Evolutionary conservation across 1,284 basidiomycete genomes (phyloP).

Genomic region (Ustilago cynodontis): DNA sequence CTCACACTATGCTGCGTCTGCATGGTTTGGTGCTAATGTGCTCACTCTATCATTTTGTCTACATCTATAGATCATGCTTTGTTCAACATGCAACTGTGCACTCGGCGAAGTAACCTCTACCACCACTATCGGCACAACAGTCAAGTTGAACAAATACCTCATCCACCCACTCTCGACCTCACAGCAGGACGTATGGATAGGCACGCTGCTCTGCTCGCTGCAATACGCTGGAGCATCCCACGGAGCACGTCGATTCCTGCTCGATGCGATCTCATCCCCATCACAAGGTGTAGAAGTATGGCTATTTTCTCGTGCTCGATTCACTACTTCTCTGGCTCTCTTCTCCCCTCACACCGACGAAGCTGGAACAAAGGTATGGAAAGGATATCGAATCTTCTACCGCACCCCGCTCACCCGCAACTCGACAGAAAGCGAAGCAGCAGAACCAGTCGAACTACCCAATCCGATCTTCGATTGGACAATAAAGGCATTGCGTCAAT

Average conservation of each 20-base stretch:
- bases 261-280: background rate
- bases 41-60: background rate
- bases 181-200: constrained; percentile 6
- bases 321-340: constrained; percentile 20
- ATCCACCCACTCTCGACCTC: background rate
- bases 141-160: constrained; percentile 32
- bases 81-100: constrained; percentile 2
- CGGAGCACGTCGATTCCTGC: constrained; percentile 26
- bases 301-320: constrained; percentile 32
- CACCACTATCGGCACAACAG: background rate
- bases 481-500: background rate
- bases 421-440: background rate
- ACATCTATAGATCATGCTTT: constrained; percentile 7
- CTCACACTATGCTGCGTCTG: background rate
- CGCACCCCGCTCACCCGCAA: background rate
- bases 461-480: constrained; percentile 4
- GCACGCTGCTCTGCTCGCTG: constrained; percentile 7
- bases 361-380: constrained; percentile 16
- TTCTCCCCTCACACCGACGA: too few relatives aligned
- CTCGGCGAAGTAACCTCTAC: constrained; percentile 10
- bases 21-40: background rate
- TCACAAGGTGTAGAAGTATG: constrained; percentile 12
- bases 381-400: constrained; percentile 19
- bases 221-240: constrained; percentile 28
- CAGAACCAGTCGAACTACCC: constrained; percentile 15